Evolutionary conservation across 2,329 filamentous ascomycete genomes (phyloP).

Genomic region (Fusarium hostae): DNA sequence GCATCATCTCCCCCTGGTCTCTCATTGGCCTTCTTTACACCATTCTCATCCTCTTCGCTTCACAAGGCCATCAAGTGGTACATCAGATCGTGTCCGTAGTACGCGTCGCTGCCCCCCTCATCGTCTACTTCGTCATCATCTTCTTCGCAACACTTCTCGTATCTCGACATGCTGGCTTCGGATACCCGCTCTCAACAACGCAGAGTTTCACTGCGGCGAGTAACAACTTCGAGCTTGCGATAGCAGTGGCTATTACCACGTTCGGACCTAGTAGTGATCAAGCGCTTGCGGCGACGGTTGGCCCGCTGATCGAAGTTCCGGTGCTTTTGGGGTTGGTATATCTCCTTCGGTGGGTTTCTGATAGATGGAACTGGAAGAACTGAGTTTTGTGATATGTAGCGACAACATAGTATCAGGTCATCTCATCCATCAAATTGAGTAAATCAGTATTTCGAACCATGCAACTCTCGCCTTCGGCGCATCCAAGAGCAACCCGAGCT

Average conservation of each 20-base stretch:
- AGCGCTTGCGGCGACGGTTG: slow-evolving; percentile 84
- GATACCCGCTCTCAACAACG: slow-evolving; percentile 75
- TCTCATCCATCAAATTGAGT: slow-evolving; percentile 49
- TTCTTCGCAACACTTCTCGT: slow-evolving; percentile 76
- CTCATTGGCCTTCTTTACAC: slow-evolving; percentile 88
- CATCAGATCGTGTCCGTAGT: slow-evolving; percentile 86
- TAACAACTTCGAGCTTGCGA: slow-evolving; percentile 93
- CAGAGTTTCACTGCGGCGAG: slow-evolving; percentile 91
- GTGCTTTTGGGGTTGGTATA: slow-evolving; percentile 83
- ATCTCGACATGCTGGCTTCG: slow-evolving; percentile 74
- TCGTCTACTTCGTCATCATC: slow-evolving; percentile 83
- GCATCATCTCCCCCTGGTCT: slow-evolving; percentile 76
- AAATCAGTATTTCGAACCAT: slow-evolving; percentile 51
- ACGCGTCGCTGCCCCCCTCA: slow-evolving; percentile 80
- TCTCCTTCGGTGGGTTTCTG: slow-evolving; percentile 69
- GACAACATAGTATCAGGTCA: slow-evolving; percentile 16
- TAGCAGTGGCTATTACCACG: slow-evolving; percentile 85
- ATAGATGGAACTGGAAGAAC: slow-evolving; percentile 53
- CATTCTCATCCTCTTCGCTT: slow-evolving; percentile 86
- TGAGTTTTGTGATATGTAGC: neutral
- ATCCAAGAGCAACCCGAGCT: slow-evolving; percentile 48
- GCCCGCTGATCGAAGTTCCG: slow-evolving; percentile 87
- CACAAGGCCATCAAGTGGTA: slow-evolving; percentile 80
- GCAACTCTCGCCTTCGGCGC: slow-evolving; percentile 41
- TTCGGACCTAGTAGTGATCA: slow-evolving; percentile 83